Evolutionary conservation across 208 protist species (phyloP).

Genomic region (Eutreptiella sp.): DNA sequence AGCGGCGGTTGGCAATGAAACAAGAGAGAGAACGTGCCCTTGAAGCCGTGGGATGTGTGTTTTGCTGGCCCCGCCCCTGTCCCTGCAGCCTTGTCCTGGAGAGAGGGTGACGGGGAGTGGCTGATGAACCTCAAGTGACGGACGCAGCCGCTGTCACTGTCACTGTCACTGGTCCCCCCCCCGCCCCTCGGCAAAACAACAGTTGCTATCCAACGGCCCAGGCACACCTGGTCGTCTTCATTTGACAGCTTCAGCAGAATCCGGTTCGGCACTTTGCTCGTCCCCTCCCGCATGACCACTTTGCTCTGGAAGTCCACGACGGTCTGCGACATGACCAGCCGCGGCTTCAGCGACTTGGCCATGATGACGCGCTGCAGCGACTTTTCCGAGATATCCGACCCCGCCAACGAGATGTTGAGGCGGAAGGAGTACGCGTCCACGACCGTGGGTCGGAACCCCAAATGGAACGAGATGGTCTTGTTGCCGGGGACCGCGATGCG

Average conservation of each 20-base stretch:
- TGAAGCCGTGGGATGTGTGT: too few species aligned
- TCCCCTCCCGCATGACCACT: conserved; percentile 38
- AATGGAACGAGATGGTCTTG: conserved; percentile 5
- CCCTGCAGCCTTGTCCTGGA: too few species aligned
- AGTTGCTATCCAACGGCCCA: too few species aligned
- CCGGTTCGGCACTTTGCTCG: conserved; percentile 21
- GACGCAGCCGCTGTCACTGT: too few species aligned
- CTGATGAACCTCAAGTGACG: too few species aligned
- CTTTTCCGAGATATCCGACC: neutral
- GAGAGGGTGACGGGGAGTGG: too few species aligned
- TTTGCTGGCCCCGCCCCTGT: too few species aligned
- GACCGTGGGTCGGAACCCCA: conserved; percentile 36
- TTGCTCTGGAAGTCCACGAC: conserved; percentile 36
- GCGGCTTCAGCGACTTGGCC: conserved; percentile 24
- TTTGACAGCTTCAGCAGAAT: conserved; percentile 37
- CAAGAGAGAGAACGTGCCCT: too few species aligned
- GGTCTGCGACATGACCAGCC: conserved; percentile 24
- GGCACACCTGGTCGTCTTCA: conserved; percentile 20
- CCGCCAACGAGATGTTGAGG: conserved; percentile 34
- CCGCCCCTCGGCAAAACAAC: too few species aligned
- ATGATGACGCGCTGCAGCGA: conserved; percentile 24
- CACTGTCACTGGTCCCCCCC: too few species aligned
- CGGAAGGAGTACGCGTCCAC: conserved; percentile 11
- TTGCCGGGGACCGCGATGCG: conserved; percentile 30
- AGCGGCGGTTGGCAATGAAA: too few species aligned